These are phyloP conservation scores for Apiospora saccharicola DNA, from an alignment of 2,329 filamentous ascomycete genomes.

Conservation along the genomic window DNA sequence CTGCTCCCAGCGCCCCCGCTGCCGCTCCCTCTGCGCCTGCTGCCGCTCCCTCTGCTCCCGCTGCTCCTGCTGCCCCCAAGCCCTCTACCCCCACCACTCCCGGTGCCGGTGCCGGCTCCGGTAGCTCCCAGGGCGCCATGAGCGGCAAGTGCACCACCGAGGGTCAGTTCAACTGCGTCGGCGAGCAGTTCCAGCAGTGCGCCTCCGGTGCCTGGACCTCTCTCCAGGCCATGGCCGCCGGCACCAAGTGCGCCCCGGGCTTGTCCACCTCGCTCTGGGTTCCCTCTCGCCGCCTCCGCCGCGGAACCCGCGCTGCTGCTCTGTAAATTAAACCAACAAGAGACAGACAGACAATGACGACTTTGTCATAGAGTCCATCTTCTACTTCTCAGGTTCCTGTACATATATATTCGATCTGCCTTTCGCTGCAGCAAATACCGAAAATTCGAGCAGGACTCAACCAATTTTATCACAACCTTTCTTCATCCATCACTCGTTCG, in stretches of 20 bases:
- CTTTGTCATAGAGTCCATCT: neutral
- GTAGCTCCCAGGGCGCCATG: slow-evolving; percentile 26
- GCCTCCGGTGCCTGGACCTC: slow-evolving; percentile 42
- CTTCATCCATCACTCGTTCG: slow-evolving; percentile 11
- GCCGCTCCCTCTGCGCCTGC: neutral
- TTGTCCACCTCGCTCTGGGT: slow-evolving; percentile 39
- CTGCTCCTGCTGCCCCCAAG: slow-evolving; percentile 26
- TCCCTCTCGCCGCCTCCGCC: slow-evolving; percentile 20
- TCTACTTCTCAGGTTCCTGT: slow-evolving; percentile 9
- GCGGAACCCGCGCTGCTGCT: slow-evolving; percentile 9
- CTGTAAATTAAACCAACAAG: neutral
- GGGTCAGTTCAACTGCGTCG: slow-evolving; percentile 46
- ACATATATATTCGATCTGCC: slow-evolving; percentile 7
- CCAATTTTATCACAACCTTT: neutral
- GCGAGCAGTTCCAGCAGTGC: slow-evolving; percentile 45
- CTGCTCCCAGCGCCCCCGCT: slow-evolving; percentile 24
- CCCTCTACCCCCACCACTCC: slow-evolving; percentile 27
- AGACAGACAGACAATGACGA: neutral
- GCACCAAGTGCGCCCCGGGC: slow-evolving; percentile 41
- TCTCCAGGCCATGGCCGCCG: slow-evolving; percentile 39
- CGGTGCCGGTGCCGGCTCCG: slow-evolving; percentile 28
- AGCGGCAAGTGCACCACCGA: slow-evolving; percentile 41
- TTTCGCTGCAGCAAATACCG: slow-evolving; percentile 3
- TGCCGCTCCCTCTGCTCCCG: neutral
- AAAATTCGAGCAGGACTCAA: slow-evolving; percentile 23